phyloP scores from a whole-genome alignment of 2,329 filamentous ascomycete species.

The Paraphaeosphaeria minitans region DNA sequence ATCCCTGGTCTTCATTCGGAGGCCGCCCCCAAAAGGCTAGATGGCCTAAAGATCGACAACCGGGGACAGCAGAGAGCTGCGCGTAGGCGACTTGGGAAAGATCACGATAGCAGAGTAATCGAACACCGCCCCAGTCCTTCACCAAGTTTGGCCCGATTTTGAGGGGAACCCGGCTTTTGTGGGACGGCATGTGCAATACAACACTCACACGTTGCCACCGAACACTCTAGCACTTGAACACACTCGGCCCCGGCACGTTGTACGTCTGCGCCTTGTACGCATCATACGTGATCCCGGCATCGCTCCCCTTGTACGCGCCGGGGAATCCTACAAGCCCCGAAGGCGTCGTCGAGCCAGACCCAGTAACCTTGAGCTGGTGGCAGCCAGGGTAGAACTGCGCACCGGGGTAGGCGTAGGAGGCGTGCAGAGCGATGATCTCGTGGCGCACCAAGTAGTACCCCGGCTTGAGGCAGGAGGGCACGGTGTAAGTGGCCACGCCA shows the following conservation, averaged over 20 bases:
- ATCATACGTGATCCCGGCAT: constrained; percentile 60
- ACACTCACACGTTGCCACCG: neutral
- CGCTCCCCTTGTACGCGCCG: constrained; percentile 57
- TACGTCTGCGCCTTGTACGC: constrained; percentile 49
- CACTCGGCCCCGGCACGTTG: constrained; percentile 18
- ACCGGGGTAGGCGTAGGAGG: constrained; percentile 56
- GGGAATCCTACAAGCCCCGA: constrained; percentile 56
- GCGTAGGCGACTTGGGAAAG: too few relatives aligned
- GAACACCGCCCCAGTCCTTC: too few relatives aligned
- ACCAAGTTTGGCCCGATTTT: too few relatives aligned
- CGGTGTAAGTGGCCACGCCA: constrained; percentile 57
- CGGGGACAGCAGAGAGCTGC: too few relatives aligned
- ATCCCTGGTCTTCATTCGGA: too few relatives aligned
- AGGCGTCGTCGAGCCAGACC: constrained; percentile 53
- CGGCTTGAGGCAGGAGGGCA: constrained; percentile 58
- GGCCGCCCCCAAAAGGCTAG: too few relatives aligned
- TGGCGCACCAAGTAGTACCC: constrained; percentile 65
- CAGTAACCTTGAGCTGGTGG: constrained; percentile 62
- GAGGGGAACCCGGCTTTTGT: too few relatives aligned
- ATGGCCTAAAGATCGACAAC: too few relatives aligned
- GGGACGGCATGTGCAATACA: neutral
- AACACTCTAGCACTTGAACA: constrained; percentile 20
- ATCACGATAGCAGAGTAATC: too few relatives aligned
- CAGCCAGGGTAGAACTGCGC: constrained; percentile 64
- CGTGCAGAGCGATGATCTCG: constrained; percentile 62